These are phyloP conservation scores for Caryopteris hybrid DNA, from an alignment of 305 asterid species.

Conservation along the genomic window DNA sequence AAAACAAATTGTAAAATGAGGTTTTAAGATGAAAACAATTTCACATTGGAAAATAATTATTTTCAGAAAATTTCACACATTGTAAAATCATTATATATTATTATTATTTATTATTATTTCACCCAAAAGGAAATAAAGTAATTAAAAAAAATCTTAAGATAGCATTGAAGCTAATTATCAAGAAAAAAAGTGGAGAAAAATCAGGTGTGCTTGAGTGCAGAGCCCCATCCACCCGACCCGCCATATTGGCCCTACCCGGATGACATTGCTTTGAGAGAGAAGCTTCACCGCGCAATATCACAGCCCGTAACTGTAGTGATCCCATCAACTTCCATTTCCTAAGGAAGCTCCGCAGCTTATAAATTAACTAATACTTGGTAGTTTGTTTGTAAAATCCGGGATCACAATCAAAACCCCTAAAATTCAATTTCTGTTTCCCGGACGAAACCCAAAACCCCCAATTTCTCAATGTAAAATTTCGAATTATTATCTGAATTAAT, in stretches of 20 bases:
- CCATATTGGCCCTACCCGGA: not conserved
- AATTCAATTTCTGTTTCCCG: conserved; percentile 13
- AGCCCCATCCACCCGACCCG: not conserved
- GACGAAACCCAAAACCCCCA: conserved; percentile 7
- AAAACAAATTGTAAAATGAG: no score
- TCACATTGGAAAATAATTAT: no score
- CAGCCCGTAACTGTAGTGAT: conserved; percentile 5
- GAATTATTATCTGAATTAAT: not conserved
- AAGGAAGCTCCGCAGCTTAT: conserved; percentile 10
- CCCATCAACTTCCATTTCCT: not conserved
- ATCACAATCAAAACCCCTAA: conserved; percentile 12
- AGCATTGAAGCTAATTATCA: no score
- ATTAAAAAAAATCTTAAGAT: no score
- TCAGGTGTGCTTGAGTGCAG: no score
- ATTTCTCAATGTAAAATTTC: conserved; percentile 23
- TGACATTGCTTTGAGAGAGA: not conserved
- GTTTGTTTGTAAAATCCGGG: not conserved
- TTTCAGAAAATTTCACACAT: no score
- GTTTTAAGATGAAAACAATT: no score
- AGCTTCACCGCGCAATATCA: not conserved
- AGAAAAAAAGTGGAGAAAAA: no score
- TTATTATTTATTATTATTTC: no score
- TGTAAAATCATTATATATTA: no score
- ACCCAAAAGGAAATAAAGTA: no score
- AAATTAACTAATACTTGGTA: not conserved